phyloP scores from a whole-genome alignment of 2,329 filamentous ascomycete genomes.

The Pseudopyricularia cyperi region DNA sequence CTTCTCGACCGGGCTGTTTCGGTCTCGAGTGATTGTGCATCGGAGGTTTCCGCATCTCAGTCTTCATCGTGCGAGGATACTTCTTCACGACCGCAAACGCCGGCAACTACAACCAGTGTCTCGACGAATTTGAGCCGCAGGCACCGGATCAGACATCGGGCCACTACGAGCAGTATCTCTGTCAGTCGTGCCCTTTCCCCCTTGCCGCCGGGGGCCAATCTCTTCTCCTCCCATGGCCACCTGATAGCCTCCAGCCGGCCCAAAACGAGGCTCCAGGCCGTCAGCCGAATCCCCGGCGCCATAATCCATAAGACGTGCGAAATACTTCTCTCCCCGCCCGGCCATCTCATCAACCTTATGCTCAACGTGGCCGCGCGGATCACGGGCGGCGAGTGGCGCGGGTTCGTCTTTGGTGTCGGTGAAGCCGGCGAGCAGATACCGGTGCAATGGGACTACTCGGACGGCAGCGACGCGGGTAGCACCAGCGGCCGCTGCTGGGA shows the following conservation, averaged over 20 bases:
- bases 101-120: conserved; percentile 13
- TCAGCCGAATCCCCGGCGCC: conserved; percentile 42
- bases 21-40: not conserved
- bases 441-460: conserved; percentile 50
- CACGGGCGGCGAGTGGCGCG: conserved; percentile 49
- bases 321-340: conserved; percentile 67
- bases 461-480: conserved; percentile 13
- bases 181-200: conserved; percentile 47
- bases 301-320: conserved; percentile 68
- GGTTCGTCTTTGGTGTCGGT: conserved; percentile 39
- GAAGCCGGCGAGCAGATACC: conserved; percentile 40
- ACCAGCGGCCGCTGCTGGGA: not conserved
- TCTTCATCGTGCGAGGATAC: not conserved
- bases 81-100: not conserved
- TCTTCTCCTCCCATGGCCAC: conserved; percentile 34
- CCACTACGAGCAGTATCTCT: conserved; percentile 36
- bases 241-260: conserved; percentile 8
- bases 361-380: conserved; percentile 71
- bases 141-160: conserved; percentile 35
- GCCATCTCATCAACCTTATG: conserved; percentile 66
- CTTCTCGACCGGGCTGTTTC: not conserved
- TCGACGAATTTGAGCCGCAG: conserved; percentile 13
- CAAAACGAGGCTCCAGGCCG: conserved; percentile 26
- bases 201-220: conserved; percentile 52
- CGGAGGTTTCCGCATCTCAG: not conserved